phyloP scores from a whole-genome alignment of 179 eudicot genomes.

The Sideroxylon spinosum region DNA sequence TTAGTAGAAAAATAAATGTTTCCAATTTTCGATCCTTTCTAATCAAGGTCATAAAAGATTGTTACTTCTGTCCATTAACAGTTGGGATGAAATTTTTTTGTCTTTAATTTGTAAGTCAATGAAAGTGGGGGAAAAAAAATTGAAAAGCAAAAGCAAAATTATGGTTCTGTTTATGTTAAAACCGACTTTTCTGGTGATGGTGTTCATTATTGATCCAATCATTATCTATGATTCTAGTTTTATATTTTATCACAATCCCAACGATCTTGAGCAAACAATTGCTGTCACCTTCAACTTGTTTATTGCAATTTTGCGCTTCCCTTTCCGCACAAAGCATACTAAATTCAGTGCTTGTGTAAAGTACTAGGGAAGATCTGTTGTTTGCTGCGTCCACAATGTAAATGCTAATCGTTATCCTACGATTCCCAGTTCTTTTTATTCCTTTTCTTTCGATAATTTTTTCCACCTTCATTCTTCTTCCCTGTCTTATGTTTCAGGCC shows the following conservation, averaged over 20 bases:
- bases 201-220: neutral
- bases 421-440: neutral
- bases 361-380: too few species aligned
- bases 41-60: too few species aligned
- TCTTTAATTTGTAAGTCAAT: neutral
- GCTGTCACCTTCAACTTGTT: neutral
- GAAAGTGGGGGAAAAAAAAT: too few species aligned
- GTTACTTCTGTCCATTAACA: neutral
- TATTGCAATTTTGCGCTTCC: neutral
- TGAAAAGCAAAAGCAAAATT: neutral
- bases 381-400: neutral
- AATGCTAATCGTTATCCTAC: neutral
- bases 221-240: neutral
- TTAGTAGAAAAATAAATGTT: too few species aligned
- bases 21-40: too few species aligned
- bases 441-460: neutral
- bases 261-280: neutral
- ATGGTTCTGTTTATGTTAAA: too few species aligned
- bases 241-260: neutral
- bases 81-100: too few species aligned
- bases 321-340: too few species aligned
- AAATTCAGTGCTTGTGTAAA: too few species aligned
- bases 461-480: too few species aligned
- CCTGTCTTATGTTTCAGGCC: conserved; percentile 36
- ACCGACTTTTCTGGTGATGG: neutral